These are phyloP conservation scores for Tricholoma bakamatsutake DNA, from an alignment of 768 basidiomycete species.

Conservation along the genomic window DNA sequence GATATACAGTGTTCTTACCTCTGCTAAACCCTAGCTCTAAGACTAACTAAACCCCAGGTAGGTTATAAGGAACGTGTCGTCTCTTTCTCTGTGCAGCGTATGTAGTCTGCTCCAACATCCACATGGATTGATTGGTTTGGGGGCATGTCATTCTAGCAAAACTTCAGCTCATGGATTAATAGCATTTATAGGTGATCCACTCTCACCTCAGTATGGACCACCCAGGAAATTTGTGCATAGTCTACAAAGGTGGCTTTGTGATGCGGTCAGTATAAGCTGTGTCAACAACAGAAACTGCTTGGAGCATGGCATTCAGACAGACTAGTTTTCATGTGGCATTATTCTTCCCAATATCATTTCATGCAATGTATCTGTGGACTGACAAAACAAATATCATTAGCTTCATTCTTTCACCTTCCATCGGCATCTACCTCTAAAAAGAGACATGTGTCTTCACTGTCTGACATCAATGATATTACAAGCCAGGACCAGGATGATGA, in stretches of 20 bases:
- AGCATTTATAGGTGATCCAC: not conserved
- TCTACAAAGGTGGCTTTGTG: conserved; percentile 5
- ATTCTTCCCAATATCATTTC: conserved; percentile 1
- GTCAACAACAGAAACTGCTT: not conserved
- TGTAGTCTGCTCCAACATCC: too few relatives aligned
- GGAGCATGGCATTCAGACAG: conserved; percentile 6
- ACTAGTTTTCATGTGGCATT: conserved; percentile 4
- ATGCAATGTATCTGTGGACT: not conserved
- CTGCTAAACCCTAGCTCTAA: too few relatives aligned
- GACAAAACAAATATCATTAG: not conserved
- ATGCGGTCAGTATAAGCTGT: not conserved
- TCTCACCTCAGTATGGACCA: not conserved
- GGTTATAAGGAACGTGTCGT: too few relatives aligned
- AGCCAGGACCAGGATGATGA: not conserved
- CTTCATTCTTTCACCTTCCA: not conserved
- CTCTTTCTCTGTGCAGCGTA: too few relatives aligned
- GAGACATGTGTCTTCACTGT: not conserved
- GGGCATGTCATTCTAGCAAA: not conserved
- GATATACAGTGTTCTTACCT: too few relatives aligned
- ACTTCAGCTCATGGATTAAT: not conserved
- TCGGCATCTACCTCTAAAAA: not conserved
- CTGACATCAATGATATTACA: not conserved
- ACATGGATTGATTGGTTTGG: not conserved
- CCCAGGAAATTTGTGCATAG: not conserved
- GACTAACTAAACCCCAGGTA: too few relatives aligned